phyloP scores from a whole-genome alignment of 176 grass and related monocot genomes.

The Raddia distichophylla region DNA sequence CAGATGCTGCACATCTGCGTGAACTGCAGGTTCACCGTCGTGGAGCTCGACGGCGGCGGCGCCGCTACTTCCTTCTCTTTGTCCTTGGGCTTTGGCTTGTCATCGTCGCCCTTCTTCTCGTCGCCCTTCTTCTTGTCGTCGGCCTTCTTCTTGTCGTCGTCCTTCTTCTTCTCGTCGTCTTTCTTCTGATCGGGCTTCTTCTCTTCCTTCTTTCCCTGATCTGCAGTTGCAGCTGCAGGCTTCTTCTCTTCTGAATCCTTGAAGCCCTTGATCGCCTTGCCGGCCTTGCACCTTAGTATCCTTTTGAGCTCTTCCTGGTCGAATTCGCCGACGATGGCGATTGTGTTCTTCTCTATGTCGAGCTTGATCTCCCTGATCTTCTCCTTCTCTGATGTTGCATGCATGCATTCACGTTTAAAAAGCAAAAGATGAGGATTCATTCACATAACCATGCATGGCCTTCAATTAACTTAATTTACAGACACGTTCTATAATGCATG shows the following conservation, averaged over 20 bases:
- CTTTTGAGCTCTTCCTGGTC: conserved; percentile 28
- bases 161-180: not conserved
- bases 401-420: not conserved
- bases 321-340: conserved; percentile 43
- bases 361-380: conserved; percentile 36
- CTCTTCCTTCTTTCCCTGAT: no score
- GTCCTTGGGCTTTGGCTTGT: conserved; percentile 18
- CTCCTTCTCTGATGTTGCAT: conserved; percentile 40
- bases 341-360: conserved; percentile 35
- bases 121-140: no score
- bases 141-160: not conserved
- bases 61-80: not conserved
- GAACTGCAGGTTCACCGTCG: conserved; percentile 50
- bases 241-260: conserved; percentile 9
- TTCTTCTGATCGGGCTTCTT: conserved; percentile 32
- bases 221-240: no score
- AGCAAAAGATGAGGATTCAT: not conserved
- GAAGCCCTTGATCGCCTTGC: conserved; percentile 50
- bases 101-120: not conserved
- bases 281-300: conserved; percentile 56
- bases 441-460: not conserved
- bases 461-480: not conserved
- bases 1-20: conserved; percentile 38
- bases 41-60: conserved; percentile 4
- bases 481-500: no score